Conservation (phyloP, 805 yeast genomes). For the Spathaspora arborariae region DNA sequence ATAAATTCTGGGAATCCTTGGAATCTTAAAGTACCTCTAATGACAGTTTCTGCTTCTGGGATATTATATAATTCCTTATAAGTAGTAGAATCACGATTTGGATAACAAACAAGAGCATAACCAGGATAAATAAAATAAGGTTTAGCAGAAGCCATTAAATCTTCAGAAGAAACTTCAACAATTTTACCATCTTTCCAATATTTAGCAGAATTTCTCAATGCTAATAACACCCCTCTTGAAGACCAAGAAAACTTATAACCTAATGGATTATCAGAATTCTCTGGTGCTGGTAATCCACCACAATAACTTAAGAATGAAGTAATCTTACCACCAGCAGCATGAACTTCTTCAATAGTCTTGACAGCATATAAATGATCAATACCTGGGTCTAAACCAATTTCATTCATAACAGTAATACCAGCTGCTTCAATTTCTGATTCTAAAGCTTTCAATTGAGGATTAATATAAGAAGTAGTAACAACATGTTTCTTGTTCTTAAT, state of each 20-base stretch:
- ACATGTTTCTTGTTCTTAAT: conserved; percentile 80
- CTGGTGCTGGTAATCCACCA: conserved; percentile 99
- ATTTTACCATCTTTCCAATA: conserved; percentile 84
- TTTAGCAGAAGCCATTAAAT: conserved; percentile 89
- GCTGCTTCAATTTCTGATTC: conserved; percentile 88
- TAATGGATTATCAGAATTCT: conserved; percentile 93
- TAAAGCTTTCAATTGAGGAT: conserved; percentile 82
- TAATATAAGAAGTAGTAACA: conserved; percentile 95
- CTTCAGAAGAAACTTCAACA: conserved; percentile 79
- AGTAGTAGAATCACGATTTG: conserved; percentile 95
- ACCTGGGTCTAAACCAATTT: conserved; percentile 98
- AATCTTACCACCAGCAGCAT: conserved; percentile 85
- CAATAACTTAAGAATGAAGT: conserved; percentile 93
- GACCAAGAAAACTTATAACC: conserved; percentile 99
- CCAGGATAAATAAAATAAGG: conserved; percentile 97
- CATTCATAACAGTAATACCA: conserved; percentile 97
- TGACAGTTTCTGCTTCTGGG: conserved; percentile 95
- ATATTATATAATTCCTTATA: conserved; percentile 89
- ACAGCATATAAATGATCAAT: conserved; percentile 97
- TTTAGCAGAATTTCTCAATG: conserved; percentile 89
- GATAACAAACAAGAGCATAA: conserved; percentile 89
- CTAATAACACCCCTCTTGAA: conserved; percentile 94
- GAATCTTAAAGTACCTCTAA: conserved; percentile 96
- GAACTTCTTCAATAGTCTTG: conserved; percentile 97
- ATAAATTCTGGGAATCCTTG: conserved; percentile 99